These are phyloP conservation scores for Xylariaceae sp. DNA, from an alignment of 2,329 filamentous ascomycete genomes.

Conservation along the genomic window DNA sequence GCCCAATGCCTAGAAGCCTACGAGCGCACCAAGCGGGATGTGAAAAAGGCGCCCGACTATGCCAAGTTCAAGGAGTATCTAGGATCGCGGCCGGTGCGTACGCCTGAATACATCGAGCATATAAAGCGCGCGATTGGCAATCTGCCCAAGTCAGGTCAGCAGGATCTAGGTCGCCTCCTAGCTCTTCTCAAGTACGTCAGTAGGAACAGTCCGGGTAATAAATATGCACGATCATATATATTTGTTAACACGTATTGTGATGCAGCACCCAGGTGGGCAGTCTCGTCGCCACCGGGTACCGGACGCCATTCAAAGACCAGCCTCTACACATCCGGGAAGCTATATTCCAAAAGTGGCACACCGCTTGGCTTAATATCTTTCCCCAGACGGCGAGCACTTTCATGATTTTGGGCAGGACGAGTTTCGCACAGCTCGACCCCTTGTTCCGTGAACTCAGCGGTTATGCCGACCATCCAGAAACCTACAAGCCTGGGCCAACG, in stretches of 20 bases:
- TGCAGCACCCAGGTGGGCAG: conserved; percentile 57
- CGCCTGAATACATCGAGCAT: conserved; percentile 47
- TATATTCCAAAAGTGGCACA: conserved; percentile 59
- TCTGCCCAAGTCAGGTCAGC: conserved; percentile 31
- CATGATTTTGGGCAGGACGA: conserved; percentile 33
- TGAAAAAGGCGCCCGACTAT: conserved; percentile 37
- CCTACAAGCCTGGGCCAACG: conserved; percentile 45
- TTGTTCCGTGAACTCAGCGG: conserved; percentile 51
- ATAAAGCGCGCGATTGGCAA: conserved; percentile 40
- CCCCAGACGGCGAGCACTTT: conserved; percentile 41
- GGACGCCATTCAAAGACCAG: conserved; percentile 56
- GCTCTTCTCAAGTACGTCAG: conserved; percentile 40
- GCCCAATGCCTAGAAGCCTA: conserved; percentile 46
- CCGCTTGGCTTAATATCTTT: conserved; percentile 49
- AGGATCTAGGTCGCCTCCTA: conserved; percentile 37
- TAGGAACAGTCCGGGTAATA: conserved; percentile 1
- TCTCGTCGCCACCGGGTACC: conserved; percentile 61
- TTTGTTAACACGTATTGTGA: conserved; percentile 13
- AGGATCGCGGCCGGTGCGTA: conserved; percentile 44
- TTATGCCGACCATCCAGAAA: conserved; percentile 49
- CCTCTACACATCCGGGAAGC: conserved; percentile 54
- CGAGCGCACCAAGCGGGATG: conserved; percentile 31
- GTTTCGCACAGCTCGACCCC: conserved; percentile 51
- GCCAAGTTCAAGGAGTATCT: conserved; percentile 48
- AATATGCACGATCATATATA: neutral